A percentile compares a stretch with the other conserved stretches of the same genome.
Conservation (phyloP, 257 asterid species). For the Avicennia marina region DNA sequence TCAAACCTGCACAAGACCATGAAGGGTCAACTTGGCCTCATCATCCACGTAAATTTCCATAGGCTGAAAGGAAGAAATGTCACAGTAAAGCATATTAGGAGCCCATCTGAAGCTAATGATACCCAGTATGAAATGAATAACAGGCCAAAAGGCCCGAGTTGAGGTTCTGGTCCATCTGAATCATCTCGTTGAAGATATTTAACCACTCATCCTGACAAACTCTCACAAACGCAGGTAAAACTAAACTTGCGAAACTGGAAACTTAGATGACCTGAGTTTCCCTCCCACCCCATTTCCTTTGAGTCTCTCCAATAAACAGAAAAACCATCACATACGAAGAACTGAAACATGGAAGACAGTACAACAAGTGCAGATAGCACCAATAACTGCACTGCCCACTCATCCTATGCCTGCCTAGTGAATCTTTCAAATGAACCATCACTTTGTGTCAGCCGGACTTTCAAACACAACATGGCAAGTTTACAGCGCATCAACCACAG, state of each 20-base stretch:
- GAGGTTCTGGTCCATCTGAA: constrained; percentile 43
- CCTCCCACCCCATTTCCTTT: constrained; percentile 7
- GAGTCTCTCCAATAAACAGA: constrained; percentile 3
- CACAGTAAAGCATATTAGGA: constrained; percentile 81
- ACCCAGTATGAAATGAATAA: constrained; percentile 68
- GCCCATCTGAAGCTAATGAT: constrained; percentile 51
- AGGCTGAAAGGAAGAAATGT: constrained; percentile 82
- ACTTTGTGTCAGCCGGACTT: constrained; percentile 21
- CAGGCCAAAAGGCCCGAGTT: constrained; percentile 32
- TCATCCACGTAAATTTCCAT: constrained; percentile 97
- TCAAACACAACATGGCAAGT: constrained; percentile 31
- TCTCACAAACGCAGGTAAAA: constrained; percentile 19
- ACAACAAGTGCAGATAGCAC: constrained; percentile 15
- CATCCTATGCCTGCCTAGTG: constrained; percentile 15
- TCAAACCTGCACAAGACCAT: constrained; percentile 93
- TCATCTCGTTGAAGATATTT: constrained; percentile 42
- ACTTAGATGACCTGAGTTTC: constrained; percentile 9
- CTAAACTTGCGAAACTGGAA: constrained; percentile 14
- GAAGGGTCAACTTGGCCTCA: constrained; percentile 92
- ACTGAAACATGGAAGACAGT: background rate
- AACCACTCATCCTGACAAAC: background rate
- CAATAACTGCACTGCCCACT: constrained; percentile 9
- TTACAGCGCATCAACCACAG: constrained; percentile 47
- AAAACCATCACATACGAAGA: background rate
- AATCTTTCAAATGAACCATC: constrained; percentile 23